phyloP scores from a whole-genome alignment of 768 basidiomycete species.

The Podaxis mareebaensis region DNA sequence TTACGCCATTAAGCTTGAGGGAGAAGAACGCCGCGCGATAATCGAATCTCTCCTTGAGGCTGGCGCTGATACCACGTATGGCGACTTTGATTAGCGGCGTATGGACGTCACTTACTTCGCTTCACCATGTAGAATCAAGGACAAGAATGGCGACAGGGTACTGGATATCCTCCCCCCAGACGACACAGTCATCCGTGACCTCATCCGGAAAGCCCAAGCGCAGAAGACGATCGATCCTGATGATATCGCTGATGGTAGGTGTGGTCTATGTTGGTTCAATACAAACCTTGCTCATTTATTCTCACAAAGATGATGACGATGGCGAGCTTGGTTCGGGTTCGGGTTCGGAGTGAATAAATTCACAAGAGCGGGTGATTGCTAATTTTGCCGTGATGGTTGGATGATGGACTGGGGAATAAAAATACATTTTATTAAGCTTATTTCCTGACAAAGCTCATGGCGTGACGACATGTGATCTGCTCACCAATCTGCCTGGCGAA shows the following conservation, averaged over 20 bases:
- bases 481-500: constrained; percentile 11
- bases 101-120: not conserved
- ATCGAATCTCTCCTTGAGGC: constrained; percentile 74
- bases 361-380: not conserved
- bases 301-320: constrained; percentile 29
- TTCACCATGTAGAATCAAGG: constrained; percentile 56
- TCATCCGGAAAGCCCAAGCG: constrained; percentile 58
- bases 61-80: constrained; percentile 71
- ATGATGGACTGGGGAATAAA: not conserved
- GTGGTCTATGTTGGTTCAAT: not conserved
- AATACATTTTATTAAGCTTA: not conserved
- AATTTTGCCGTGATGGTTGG: not conserved
- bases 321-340: constrained; percentile 27
- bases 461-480: constrained; percentile 14
- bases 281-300: not conserved
- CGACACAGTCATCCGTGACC: constrained; percentile 48
- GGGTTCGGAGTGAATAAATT: constrained; percentile 13
- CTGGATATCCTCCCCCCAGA: constrained; percentile 54
- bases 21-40: constrained; percentile 53
- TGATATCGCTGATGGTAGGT: constrained; percentile 68
- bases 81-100: constrained; percentile 20
- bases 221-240: constrained; percentile 48
- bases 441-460: not conserved
- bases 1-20: constrained; percentile 60
- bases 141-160: constrained; percentile 63